Evolutionary conservation across 352 stramenopile species (phyloP).

Genomic region (Globisporangium radiosum): DNA sequence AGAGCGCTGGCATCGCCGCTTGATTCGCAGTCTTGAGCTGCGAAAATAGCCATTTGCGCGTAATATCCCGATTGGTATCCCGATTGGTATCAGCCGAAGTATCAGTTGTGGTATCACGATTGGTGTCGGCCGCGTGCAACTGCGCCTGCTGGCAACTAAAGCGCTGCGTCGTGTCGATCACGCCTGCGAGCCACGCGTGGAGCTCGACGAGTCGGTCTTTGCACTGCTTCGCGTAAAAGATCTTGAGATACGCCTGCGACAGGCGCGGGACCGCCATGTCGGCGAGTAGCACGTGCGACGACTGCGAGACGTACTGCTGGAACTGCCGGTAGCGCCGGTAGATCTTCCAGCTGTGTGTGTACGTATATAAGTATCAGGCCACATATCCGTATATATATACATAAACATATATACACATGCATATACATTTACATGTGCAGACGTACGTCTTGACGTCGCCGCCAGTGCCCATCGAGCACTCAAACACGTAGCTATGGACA

Average conservation of each 20-base stretch:
- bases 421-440: not conserved
- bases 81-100: too few relatives aligned
- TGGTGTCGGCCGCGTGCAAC: not conserved
- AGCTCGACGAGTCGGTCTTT: slow-evolving; percentile 74
- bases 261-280: slow-evolving; percentile 53
- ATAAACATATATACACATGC: too few relatives aligned
- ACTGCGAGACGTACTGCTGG: slow-evolving; percentile 64
- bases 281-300: slow-evolving; percentile 37
- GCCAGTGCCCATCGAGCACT: slow-evolving; percentile 39
- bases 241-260: slow-evolving; percentile 74
- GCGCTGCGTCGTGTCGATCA: slow-evolving; percentile 64
- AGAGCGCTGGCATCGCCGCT: slow-evolving; percentile 40
- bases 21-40: slow-evolving; percentile 6
- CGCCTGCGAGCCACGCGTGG: slow-evolving; percentile 52
- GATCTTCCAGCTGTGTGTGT: slow-evolving; percentile 57
- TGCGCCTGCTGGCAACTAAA: slow-evolving; percentile 26
- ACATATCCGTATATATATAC: not conserved
- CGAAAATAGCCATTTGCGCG: not conserved
- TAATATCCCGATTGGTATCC: too few relatives aligned
- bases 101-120: slow-evolving; percentile 6
- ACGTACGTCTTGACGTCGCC: slow-evolving; percentile 36
- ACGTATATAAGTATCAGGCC: too few relatives aligned
- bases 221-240: slow-evolving; percentile 74
- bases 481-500: slow-evolving; percentile 64
- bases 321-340: slow-evolving; percentile 84